Base-by-base conservation (phyloP, 2,329 filamentous ascomycete species). In the Rosellinia necatrix region DNA sequence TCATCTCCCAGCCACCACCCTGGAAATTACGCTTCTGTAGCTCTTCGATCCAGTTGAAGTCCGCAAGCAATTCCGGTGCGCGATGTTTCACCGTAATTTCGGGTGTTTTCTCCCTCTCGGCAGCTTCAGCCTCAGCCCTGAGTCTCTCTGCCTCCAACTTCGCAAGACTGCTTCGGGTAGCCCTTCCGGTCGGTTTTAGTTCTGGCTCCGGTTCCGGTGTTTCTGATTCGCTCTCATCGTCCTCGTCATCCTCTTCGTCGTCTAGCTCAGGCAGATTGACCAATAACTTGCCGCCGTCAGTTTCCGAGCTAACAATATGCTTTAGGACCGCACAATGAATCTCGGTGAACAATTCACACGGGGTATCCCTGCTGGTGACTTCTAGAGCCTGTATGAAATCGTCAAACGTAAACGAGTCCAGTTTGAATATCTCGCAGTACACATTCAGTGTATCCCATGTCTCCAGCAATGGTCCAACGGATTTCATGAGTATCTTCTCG, bases 401-500 rank as follows among this genome's bases (percentile, higher is more conserved):
- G 71, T 99, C 94, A 67, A 97, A 96, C 0, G 93, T 97, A 70
- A 99, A 99, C 0, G 93, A 97, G 72, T 99, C 94, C 22, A 99
- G 81, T 68, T 91, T 85, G 69, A 96, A 96, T 15, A 97, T 88
- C 68, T 96, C 91, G 69, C 92, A 96, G 70, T 97, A 97, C n/a
- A 99, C 93, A 67, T 97, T 99, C 29, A 99, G 80, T 0, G 92
- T 97, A 66, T 97, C 92, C 94, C 94, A 99, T 0, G 90, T 91
- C 74, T 97, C 93, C 21, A 99, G 76, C 13, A 97, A 77, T 2
- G 86, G 82, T 0, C 92, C 92, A n/a, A 97, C 84, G 3, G 91
- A 93, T 65, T 89, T 86, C 85, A 93, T 94, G 17, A 87, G 76
- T 50, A 97, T 85, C 34, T 86, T 84, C 38, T 81, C 78, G 49